Conservation (phyloP, 257 asterid genomes). For the Nyctanthes arbortristis region DNA sequence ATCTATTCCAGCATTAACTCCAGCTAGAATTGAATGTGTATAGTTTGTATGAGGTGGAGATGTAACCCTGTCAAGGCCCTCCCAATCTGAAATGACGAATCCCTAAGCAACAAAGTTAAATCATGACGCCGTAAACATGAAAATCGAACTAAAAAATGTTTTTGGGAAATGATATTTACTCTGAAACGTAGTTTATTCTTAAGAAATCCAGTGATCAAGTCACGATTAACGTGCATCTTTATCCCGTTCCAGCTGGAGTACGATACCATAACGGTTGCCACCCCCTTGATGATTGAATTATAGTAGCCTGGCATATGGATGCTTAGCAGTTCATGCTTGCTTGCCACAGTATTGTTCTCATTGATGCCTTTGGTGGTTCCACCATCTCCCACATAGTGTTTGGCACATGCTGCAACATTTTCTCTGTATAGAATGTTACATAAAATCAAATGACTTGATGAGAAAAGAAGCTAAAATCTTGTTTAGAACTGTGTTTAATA, state of each 20-base stretch:
- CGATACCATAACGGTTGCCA: slow-evolving; percentile 44
- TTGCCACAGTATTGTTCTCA: slow-evolving; percentile 32
- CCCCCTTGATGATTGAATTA: slow-evolving; percentile 46
- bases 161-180: slow-evolving; percentile 23
- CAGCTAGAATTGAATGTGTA: slow-evolving; percentile 38
- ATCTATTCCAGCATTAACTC: slow-evolving; percentile 46
- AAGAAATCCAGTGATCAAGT: slow-evolving; percentile 39
- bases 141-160: background rate
- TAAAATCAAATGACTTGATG: background rate
- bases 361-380: slow-evolving; percentile 52
- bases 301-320: slow-evolving; percentile 45
- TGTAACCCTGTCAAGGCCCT: slow-evolving; percentile 43
- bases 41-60: slow-evolving; percentile 31
- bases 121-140: background rate
- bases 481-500: too few species aligned
- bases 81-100: slow-evolving; percentile 43
- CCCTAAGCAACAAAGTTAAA: too few species aligned
- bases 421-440: slow-evolving; percentile 17
- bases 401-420: slow-evolving; percentile 49
- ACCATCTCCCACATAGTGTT: slow-evolving; percentile 57
- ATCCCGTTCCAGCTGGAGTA: slow-evolving; percentile 48
- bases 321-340: slow-evolving; percentile 35
- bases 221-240: slow-evolving; percentile 49
- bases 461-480: background rate
- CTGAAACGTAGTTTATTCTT: slow-evolving; percentile 40